A percentile compares a stretch with the other conserved stretches of the same genome.
phyloP scores from a whole-genome alignment of 768 basidiomycete species.

The Paxillus involutus region DNA sequence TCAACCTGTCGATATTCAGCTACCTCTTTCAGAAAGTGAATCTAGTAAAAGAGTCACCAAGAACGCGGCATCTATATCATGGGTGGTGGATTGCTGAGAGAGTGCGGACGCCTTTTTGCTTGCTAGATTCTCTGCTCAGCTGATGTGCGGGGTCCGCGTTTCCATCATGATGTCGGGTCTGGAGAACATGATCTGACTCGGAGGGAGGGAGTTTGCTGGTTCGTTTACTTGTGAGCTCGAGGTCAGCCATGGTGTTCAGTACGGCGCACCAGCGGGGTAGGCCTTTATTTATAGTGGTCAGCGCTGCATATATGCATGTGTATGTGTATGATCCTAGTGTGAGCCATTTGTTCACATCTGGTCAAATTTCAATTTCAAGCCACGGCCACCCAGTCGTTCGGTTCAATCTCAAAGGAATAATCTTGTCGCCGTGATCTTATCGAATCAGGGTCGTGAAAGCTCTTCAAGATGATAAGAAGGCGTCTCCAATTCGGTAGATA shows the following conservation, averaged over 20 bases:
- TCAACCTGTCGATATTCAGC: conserved; percentile 34
- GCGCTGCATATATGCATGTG: background rate
- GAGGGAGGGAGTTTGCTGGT: too few relatives aligned
- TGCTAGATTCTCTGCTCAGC: background rate
- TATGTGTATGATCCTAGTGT: background rate
- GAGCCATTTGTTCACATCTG: background rate
- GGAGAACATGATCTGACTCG: too few relatives aligned
- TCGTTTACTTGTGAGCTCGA: background rate
- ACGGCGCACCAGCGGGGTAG: too few relatives aligned
- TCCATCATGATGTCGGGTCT: too few relatives aligned
- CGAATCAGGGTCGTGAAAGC: background rate
- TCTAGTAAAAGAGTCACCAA: conserved; percentile 7
- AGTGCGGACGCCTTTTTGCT: background rate
- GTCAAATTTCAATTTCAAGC: background rate
- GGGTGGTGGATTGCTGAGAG: conserved; percentile 5
- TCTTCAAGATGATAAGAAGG: background rate
- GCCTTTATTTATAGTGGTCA: background rate
- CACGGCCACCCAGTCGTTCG: background rate
- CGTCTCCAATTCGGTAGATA: too few relatives aligned
- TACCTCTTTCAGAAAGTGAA: background rate
- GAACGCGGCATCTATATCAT: conserved; percentile 9
- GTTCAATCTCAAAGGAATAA: background rate
- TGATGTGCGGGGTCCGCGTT: background rate
- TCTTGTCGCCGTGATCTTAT: background rate
- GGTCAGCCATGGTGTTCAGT: background rate